Evolutionary conservation across 1,284 basidiomycete species (phyloP), one percentile per base, ranked within the genome.

Genomic region (Apiotrichum laibachii): DNA sequence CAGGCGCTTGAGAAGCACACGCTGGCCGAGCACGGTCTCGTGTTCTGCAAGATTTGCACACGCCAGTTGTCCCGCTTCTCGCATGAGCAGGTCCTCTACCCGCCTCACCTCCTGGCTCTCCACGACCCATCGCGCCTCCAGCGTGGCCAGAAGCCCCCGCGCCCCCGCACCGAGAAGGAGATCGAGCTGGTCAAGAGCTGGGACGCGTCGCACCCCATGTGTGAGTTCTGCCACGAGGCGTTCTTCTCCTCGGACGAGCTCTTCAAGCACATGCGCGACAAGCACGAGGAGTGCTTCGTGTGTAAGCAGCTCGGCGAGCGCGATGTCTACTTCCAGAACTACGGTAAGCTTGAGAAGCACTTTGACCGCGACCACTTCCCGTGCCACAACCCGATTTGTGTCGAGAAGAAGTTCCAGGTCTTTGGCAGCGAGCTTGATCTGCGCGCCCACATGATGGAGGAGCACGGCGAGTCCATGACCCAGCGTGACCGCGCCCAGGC

Each of bases 211-310:
- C 80, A 79, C 56, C 80, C 80, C 48, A 81, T 76, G 64, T 79
- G 75, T 67, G 76, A 77, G 50, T 99, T 97, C 77, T 98, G 95
- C 72, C 85, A 85, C 33, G 86, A 89, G 67, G 91, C 89, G 67
- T 95, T 89, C 82, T 97, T 95, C 75, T 82, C 87, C 34, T 88
- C 89, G 60, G 95, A 99, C 71, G 92, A 95, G 72, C 80, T 98
- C n/a, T 97, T 88, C 74, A 81, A 86, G 42, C 96, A 99, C 78
- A 93, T 97, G 88, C 85, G 94, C 48, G 88, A 94, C 71, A 82
- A 81, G 50, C 95, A 99, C 79, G 95, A 99, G 75, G 94, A 99
- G 72, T 99, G 96, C 75, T 96, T 96, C 71, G 80, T 99, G 34
- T 99, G 96, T 79, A 90, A 90, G 72, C 82, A 86, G 40, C 84